Evolutionary conservation across 2,329 filamentous ascomycete genomes (phyloP).

Genomic region (Phaeosphaeriaceae sp.): DNA sequence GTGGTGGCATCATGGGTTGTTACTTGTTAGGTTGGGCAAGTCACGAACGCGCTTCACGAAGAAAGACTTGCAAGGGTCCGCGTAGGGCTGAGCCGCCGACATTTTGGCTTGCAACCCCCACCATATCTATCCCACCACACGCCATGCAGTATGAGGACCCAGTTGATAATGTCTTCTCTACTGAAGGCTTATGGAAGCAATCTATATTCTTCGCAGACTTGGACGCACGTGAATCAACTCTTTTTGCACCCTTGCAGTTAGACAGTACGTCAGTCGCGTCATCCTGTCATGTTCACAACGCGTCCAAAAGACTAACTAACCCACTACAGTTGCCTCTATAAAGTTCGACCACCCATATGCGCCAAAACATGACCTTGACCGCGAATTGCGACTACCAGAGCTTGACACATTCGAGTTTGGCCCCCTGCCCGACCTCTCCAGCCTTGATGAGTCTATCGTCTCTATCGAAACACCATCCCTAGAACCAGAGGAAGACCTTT

Average conservation of each 20-base stretch:
- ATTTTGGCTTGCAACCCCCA: conserved; percentile 40
- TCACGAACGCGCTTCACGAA: conserved; percentile 15
- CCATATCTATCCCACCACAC: conserved; percentile 16
- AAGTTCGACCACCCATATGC: conserved; percentile 51
- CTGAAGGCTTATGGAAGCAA: conserved; percentile 65
- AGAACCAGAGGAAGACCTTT: conserved; percentile 47
- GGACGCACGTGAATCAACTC: conserved; percentile 28
- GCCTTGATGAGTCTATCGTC: conserved; percentile 38
- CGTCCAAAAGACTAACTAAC: conserved; percentile 34
- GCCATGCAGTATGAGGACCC: conserved; percentile 42
- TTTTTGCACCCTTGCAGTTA: conserved; percentile 44
- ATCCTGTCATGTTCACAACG: conserved; percentile 26
- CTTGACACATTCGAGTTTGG: conserved; percentile 51
- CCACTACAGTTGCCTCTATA: conserved; percentile 40
- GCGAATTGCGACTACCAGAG: conserved; percentile 46
- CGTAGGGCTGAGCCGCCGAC: conserved; percentile 37
- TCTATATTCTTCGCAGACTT: conserved; percentile 54
- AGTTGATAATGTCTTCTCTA: conserved; percentile 65
- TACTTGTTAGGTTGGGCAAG: neutral
- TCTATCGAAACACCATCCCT: conserved; percentile 32
- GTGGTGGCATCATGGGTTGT: conserved; percentile 65
- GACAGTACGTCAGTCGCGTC: conserved; percentile 45
- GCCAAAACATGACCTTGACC: conserved; percentile 40
- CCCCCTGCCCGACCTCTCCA: conserved; percentile 42
- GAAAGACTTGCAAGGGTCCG: conserved; percentile 20